Evolutionary conservation across 345 rosid species (phyloP).

Genomic region (Pistacia integerrima): DNA sequence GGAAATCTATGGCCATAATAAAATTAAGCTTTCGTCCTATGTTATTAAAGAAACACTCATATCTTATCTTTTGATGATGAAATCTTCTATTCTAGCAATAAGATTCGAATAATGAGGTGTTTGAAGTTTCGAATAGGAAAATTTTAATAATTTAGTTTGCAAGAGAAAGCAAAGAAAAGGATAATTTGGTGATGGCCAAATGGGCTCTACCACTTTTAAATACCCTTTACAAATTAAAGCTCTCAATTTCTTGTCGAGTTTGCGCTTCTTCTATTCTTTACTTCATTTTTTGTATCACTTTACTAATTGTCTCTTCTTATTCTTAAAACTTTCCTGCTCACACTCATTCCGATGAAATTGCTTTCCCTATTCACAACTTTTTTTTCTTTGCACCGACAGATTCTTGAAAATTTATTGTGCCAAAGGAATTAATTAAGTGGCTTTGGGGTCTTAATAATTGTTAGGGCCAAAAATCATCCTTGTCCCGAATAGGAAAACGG

Average conservation of each 20-base stretch:
- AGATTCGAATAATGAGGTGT: background rate
- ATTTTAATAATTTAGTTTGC: background rate
- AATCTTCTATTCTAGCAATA: background rate
- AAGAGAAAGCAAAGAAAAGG: conserved; percentile 13
- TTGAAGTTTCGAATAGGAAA: background rate
- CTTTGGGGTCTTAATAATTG: too few relatives aligned
- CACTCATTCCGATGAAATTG: too few relatives aligned
- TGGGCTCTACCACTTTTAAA: conserved; percentile 8
- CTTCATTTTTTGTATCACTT: background rate
- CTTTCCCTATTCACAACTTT: background rate
- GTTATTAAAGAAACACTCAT: background rate
- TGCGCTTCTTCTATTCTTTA: too few relatives aligned
- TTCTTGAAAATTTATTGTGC: too few relatives aligned
- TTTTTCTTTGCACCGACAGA: background rate
- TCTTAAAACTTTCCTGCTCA: background rate
- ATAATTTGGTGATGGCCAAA: background rate
- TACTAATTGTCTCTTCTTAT: conserved; percentile 2
- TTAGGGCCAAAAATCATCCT: too few relatives aligned
- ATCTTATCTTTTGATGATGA: background rate
- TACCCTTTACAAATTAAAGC: background rate
- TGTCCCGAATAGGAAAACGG: too few relatives aligned
- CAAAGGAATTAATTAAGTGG: too few relatives aligned
- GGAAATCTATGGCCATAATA: too few relatives aligned
- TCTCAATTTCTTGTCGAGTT: background rate
- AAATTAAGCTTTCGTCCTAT: too few relatives aligned